Evolutionary conservation across 495 filamentous ascomycete species (phyloP), one percentile per base, ranked within the genome.

Genomic region (Podospora fimiseda): DNA sequence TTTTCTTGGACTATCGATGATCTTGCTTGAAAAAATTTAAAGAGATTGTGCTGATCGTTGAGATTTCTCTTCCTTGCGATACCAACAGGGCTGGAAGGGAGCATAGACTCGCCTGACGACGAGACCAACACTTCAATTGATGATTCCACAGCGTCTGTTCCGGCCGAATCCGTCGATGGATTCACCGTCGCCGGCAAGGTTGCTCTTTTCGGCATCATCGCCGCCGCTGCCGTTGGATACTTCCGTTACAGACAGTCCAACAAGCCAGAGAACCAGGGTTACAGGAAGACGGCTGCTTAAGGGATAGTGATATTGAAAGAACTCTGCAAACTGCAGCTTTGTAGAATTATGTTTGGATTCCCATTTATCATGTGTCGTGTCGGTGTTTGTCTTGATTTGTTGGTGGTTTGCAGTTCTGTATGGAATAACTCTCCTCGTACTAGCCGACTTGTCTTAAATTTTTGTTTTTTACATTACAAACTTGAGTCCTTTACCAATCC

Each of bases 191-290:
- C 64, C 37, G 61, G 65, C 51, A 72, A 72, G 65, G 64, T 61
- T 11, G 53, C 69, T 24, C 51, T 75, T 41, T 70, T 77, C 44
- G 60, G 62, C 44, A 57, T 71, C 33, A 61, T 77, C 36, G 41
- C 72, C 2, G 63, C 48, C 50, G 9, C 43, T 64, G 37, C 73
- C 66, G 58, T 20, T 73, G 14, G 70, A 50, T 23, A 61, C 9
- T 59, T 58, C 22, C 50, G 46, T 24, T 41, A 16, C 37, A 30
- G 49, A 21, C 48, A 42, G 33, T 27, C 54, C 14, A 41, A 51
- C n/a, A 33, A 23, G 18, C 37, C 23, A 14, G 39, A 43, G 16
- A 51, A 43, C n/a, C 22, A 43, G 44, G 51, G 54, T 23, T 54
- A 61, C 20, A 21, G 55, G 30, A 59, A 59, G 43, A 19, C 11